Percentiles rank a stretch among this genome's conserved stretches.
Conservation (phyloP, 192 early-diverging fungal species). For the Podochytrium sp. region DNA sequence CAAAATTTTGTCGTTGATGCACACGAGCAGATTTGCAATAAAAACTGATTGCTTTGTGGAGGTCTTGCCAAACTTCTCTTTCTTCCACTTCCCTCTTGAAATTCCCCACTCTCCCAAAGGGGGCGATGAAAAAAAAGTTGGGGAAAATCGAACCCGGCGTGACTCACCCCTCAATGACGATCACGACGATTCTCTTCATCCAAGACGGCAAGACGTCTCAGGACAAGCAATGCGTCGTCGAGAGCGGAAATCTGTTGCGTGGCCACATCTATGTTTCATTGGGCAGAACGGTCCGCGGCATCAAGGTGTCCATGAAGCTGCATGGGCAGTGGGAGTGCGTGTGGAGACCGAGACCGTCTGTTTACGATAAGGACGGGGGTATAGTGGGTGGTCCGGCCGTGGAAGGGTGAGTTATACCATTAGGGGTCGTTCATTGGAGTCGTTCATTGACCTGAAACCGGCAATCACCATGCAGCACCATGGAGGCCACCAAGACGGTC, state of each 20-base stretch:
- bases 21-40: too few species aligned
- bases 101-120: background rate
- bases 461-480: background rate
- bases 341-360: background rate
- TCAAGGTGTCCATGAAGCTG: background rate
- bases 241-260: background rate
- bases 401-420: background rate
- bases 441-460: background rate
- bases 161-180: background rate
- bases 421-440: background rate
- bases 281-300: background rate
- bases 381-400: background rate
- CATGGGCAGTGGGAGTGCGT: constrained; percentile 2
- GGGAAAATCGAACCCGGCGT: background rate
- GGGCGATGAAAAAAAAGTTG: background rate
- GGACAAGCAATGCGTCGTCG: background rate
- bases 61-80: too few species aligned
- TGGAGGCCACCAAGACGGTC: constrained; percentile 18
- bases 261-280: constrained; percentile 20
- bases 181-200: constrained; percentile 1
- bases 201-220: constrained; percentile 15
- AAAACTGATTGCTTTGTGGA: too few species aligned
- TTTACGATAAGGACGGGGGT: background rate
- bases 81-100: too few species aligned
- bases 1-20: too few species aligned